Evolutionary conservation across 306 rosid species (phyloP).

Genomic region (Mimosa pudica): DNA sequence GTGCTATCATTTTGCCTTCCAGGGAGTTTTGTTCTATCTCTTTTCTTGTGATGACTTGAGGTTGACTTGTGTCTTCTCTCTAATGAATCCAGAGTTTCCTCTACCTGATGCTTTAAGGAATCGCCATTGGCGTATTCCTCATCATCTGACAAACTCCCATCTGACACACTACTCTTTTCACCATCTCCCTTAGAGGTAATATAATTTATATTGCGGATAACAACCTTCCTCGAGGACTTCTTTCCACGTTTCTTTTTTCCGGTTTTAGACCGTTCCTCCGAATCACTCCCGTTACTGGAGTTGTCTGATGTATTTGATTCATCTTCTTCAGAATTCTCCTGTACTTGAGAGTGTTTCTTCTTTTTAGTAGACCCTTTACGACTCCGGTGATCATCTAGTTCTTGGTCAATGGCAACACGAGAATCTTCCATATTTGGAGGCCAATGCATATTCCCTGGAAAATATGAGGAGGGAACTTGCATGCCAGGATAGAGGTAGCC

Average conservation of each 20-base stretch:
- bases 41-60: slow-evolving; percentile 57
- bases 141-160: slow-evolving; percentile 67
- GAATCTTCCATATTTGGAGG: slow-evolving; percentile 68
- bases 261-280: slow-evolving; percentile 51
- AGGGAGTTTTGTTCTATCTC: slow-evolving; percentile 38
- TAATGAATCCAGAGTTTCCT: slow-evolving; percentile 79
- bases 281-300: slow-evolving; percentile 68
- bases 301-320: slow-evolving; percentile 53
- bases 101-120: slow-evolving; percentile 82
- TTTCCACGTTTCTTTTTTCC: slow-evolving; percentile 66
- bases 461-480: slow-evolving; percentile 82
- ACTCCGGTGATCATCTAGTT: slow-evolving; percentile 45
- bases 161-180: slow-evolving; percentile 64
- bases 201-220: slow-evolving; percentile 94
- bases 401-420: slow-evolving; percentile 53
- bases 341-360: slow-evolving; percentile 61
- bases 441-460: slow-evolving; percentile 88
- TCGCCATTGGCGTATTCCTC: slow-evolving; percentile 68
- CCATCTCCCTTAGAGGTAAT: slow-evolving; percentile 86
- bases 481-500: slow-evolving; percentile 79
- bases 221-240: slow-evolving; percentile 87
- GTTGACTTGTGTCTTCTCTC: slow-evolving; percentile 76
- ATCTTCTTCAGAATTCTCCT: slow-evolving; percentile 62
- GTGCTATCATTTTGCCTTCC: slow-evolving; percentile 43
- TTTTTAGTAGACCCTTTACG: slow-evolving; percentile 57